phyloP scores from a whole-genome alignment of 306 rosid species.

The Fragaria iinumae region DNA sequence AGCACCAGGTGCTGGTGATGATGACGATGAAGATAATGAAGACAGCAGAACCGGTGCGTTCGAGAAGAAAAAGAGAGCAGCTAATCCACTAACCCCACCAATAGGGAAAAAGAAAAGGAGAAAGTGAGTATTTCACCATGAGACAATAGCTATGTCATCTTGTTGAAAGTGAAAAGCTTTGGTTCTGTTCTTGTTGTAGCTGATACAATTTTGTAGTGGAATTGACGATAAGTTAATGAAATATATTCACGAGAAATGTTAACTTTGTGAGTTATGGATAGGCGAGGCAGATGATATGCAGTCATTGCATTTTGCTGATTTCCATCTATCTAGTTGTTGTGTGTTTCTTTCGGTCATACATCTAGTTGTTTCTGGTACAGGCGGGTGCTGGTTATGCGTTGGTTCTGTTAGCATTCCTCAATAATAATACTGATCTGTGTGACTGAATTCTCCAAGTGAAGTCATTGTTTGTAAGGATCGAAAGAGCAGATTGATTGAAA shows the following conservation, averaged over 20 bases:
- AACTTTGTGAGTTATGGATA: background rate
- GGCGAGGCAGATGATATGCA: slow-evolving; percentile 6
- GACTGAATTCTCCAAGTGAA: background rate
- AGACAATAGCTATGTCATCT: background rate
- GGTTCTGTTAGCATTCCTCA: background rate
- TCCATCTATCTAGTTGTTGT: background rate
- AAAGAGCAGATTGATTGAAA: background rate
- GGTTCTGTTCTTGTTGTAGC: background rate
- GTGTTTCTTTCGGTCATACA: too few species aligned
- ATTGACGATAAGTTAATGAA: background rate
- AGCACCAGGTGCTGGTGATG: slow-evolving; percentile 23
- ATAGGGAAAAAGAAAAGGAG: slow-evolving; percentile 46
- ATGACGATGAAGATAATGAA: slow-evolving; percentile 32
- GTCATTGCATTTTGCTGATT: background rate
- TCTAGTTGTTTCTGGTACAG: background rate
- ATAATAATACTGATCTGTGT: background rate
- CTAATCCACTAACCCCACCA: slow-evolving; percentile 26
- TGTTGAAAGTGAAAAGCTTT: background rate
- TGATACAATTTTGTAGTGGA: background rate
- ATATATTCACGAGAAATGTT: slow-evolving; percentile 1
- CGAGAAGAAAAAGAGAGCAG: slow-evolving; percentile 59
- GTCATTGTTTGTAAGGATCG: background rate
- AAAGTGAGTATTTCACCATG: slow-evolving; percentile 30
- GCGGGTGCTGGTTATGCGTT: background rate
- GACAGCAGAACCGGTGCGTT: slow-evolving; percentile 75